A percentile compares a stretch with the other conserved stretches of the same genome.
phyloP scores from a whole-genome alignment of 768 basidiomycete genomes.

The Phaeotremella skinneri region DNA sequence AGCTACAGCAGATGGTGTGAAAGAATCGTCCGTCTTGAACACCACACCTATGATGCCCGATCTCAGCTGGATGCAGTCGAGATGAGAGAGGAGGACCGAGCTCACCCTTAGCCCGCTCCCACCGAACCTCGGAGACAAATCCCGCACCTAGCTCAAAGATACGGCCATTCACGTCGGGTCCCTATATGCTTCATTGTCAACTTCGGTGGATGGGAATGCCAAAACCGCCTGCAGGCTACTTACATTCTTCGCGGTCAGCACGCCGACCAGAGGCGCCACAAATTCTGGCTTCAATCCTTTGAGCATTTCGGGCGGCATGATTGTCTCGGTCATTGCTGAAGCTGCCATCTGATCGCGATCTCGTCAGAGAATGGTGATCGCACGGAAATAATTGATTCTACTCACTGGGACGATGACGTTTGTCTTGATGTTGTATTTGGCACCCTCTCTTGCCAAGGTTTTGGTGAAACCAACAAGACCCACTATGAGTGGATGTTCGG shows the following conservation, averaged over 20 bases:
- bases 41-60: conserved; percentile 57
- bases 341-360: conserved; percentile 70
- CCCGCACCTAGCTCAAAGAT: conserved; percentile 92
- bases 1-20: conserved; percentile 94
- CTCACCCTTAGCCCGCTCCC: conserved; percentile 86
- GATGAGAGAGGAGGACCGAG: no score
- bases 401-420: conserved; percentile 85
- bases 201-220: not conserved
- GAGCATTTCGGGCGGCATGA: conserved; percentile 92
- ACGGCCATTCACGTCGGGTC: conserved; percentile 51
- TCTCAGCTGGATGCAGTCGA: not conserved
- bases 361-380: not conserved
- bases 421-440: conserved; percentile 81
- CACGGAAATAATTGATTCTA: conserved; percentile 8
- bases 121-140: conserved; percentile 84
- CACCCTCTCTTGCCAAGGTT: conserved; percentile 87
- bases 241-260: conserved; percentile 77
- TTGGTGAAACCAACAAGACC: conserved; percentile 87
- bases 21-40: conserved; percentile 83
- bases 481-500: conserved; percentile 54
- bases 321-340: conserved; percentile 89
- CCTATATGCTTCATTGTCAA: no score
- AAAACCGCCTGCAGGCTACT: conserved; percentile 4
- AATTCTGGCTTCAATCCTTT: conserved; percentile 86
- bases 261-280: conserved; percentile 87